Conservation (phyloP, 2,329 filamentous ascomycete genomes). For the Mycosphaerella sp. region DNA sequence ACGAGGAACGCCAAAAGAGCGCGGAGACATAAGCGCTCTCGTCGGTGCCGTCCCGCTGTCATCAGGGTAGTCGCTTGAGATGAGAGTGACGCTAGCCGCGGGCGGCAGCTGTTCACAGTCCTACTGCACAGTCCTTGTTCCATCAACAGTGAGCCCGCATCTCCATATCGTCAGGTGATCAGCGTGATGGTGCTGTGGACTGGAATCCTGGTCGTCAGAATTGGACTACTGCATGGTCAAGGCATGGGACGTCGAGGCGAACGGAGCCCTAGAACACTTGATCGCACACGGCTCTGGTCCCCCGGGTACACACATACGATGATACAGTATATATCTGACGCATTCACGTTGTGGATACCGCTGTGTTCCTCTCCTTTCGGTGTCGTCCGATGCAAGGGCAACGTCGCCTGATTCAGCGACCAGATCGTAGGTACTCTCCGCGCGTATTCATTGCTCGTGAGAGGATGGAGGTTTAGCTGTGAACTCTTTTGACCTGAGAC, state of each 20-base stretch:
- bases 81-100: neutral
- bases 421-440: no score
- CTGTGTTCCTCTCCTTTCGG: no score
- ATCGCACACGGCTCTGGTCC: no score
- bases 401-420: no score
- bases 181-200: neutral
- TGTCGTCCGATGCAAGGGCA: no score
- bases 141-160: neutral
- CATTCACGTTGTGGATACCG: no score
- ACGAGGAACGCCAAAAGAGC: no score
- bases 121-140: neutral
- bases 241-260: neutral
- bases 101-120: neutral
- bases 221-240: neutral
- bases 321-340: no score
- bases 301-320: no score
- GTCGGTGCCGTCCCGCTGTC: neutral
- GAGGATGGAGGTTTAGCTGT: conserved; percentile 40
- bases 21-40: neutral
- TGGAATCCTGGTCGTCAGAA: neutral
- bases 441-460: no score
- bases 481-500: conserved; percentile 46
- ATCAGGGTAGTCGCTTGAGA: neutral
- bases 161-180: neutral
- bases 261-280: neutral